Percentiles rank a stretch among this genome's conserved stretches.
These are phyloP conservation scores for Xylaria sp. DNA, from an alignment of 2,329 filamentous ascomycete genomes.

Conservation along the genomic window DNA sequence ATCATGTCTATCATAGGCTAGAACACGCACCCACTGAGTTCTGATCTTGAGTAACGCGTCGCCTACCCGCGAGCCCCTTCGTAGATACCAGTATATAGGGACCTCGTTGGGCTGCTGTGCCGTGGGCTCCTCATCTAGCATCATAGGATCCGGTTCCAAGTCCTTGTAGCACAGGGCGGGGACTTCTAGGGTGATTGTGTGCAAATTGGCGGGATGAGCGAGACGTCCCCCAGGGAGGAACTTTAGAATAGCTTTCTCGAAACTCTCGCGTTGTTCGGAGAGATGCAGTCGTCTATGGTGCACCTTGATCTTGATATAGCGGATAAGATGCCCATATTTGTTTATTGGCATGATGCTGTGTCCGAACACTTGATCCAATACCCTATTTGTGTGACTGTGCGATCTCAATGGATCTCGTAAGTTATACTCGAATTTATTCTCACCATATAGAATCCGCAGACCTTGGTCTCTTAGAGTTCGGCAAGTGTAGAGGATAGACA, in stretches of 20 bases:
- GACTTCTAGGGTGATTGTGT: constrained; percentile 58
- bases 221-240: constrained; percentile 49
- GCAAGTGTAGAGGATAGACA: constrained; percentile 54
- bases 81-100: constrained; percentile 55
- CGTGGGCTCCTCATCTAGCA: constrained; percentile 12
- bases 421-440: constrained; percentile 61
- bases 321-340: constrained; percentile 55
- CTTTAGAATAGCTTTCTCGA: constrained; percentile 53
- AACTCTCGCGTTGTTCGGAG: constrained; percentile 41
- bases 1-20: constrained; percentile 47
- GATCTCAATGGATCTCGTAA: constrained; percentile 53
- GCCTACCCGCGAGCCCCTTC: constrained; percentile 44
- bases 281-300: constrained; percentile 54
- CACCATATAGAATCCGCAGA: constrained; percentile 57
- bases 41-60: constrained; percentile 50
- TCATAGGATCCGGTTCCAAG: constrained; percentile 27
- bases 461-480: constrained; percentile 53
- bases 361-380: constrained; percentile 47
- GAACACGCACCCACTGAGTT: constrained; percentile 52
- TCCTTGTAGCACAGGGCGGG: constrained; percentile 44
- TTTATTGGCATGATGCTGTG: constrained; percentile 48
- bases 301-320: constrained; percentile 56
- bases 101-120: constrained; percentile 39
- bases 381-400: constrained; percentile 25
- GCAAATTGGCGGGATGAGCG: constrained; percentile 47